Base-by-base conservation (phyloP, 306 rosid species). In the Fragaria nilgerrensis region DNA sequence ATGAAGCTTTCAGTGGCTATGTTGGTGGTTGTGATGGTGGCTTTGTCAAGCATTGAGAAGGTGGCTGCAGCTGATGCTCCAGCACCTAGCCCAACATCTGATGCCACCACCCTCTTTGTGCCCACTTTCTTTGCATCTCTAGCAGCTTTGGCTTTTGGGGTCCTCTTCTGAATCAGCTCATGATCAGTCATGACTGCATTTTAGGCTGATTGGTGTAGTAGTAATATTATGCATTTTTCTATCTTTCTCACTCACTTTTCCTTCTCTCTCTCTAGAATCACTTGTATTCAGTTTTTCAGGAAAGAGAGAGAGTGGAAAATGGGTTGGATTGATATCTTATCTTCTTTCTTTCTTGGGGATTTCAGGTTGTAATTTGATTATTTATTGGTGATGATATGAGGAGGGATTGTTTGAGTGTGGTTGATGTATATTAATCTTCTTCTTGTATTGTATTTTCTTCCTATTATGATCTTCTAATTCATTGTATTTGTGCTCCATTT, bases 41-140 rank as follows among this genome's bases (percentile, higher is more conserved):
- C 82, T 71, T 63, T 81, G 27, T 78, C 86, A 22, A 72, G 77
- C 43, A 59, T 80, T 32, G 78, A 80, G 41, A 78, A 70, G 70
- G 83, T 70, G 34, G 70, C 79, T 20, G 88, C 85, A 7, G 80
- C 75, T 55, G 83, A 87, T 0, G 75, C 86, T 34, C 90, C 88
- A 49, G 85, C 90, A 5, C 90, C 90, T 12, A 74, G 68, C 85
- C 90, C 90, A 45, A 19, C 84, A 15, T 82, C 86, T 32, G 87
- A 84, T 47, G 83, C 90, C 39, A 16, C 75, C 23, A 6, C 82
- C 29, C 23, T 41, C 20, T 80, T 84, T 72, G 52, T 78, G 47
- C 90, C 90, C 8, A 68, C 85, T 37, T 66, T 82, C 78, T 45
- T 82, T 58, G 85, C 85, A 9, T 84, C 85, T 80, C 80, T 84